A percentile compares a stretch with the other conserved stretches of the same genome.
Conservation (phyloP, 179 eudicot genomes). For the Nepenthes alata region DNA sequence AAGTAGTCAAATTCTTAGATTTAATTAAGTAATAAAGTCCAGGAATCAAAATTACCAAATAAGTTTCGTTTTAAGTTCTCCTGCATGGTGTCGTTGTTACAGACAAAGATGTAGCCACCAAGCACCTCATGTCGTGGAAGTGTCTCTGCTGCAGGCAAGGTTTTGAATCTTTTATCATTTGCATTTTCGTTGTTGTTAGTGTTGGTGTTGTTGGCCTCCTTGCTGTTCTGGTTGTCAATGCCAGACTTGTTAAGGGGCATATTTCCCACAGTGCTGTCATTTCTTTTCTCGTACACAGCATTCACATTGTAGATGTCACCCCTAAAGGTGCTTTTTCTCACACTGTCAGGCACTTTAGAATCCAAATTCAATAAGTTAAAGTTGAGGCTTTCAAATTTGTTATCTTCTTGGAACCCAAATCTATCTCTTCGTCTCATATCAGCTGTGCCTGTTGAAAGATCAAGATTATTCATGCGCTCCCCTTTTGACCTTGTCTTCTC, state of each 20-base stretch:
- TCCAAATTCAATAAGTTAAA: slow-evolving; percentile 70
- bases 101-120: slow-evolving; percentile 95
- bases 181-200: slow-evolving; percentile 23
- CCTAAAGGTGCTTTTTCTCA: slow-evolving; percentile 35
- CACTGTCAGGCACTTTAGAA: slow-evolving; percentile 36
- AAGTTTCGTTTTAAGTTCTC: slow-evolving; percentile 84
- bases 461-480: slow-evolving; percentile 80
- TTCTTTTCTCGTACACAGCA: slow-evolving; percentile 51
- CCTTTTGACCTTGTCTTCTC: slow-evolving; percentile 80
- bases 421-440: slow-evolving; percentile 53
- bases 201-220: slow-evolving; percentile 23
- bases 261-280: slow-evolving; percentile 31
- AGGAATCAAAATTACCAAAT: slow-evolving; percentile 43
- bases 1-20: too few relatives aligned
- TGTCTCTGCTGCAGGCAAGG: slow-evolving; percentile 84
- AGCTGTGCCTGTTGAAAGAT: slow-evolving; percentile 50
- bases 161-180: slow-evolving; percentile 65
- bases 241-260: slow-evolving; percentile 36
- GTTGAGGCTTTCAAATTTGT: slow-evolving; percentile 67
- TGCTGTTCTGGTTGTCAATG: slow-evolving; percentile 20
- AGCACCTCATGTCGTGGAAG: slow-evolving; percentile 87
- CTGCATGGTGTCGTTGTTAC: slow-evolving; percentile 95
- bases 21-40: not conserved
- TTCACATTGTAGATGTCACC: slow-evolving; percentile 48
- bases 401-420: slow-evolving; percentile 61